These are phyloP conservation scores for Annulohypoxylon stygium DNA, from an alignment of 495 filamentous ascomycete species.

Conservation along the genomic window DNA sequence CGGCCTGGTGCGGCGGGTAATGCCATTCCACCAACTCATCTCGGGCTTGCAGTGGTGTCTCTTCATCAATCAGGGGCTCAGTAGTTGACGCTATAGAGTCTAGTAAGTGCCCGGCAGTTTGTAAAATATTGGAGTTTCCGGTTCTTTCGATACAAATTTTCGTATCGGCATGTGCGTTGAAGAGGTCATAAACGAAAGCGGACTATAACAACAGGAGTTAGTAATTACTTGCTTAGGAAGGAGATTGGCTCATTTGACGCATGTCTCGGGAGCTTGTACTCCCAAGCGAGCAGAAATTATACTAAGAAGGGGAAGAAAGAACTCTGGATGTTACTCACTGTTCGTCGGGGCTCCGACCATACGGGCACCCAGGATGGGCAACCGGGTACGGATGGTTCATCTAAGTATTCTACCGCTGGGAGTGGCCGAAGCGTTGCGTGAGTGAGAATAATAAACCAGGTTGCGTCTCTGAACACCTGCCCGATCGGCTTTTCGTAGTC, in stretches of 20 bases:
- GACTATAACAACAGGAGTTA: too few relatives aligned
- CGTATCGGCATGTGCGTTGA: neutral
- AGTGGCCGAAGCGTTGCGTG: constrained; percentile 12
- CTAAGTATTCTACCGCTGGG: neutral
- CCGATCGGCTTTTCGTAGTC: constrained; percentile 7
- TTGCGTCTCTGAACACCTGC: constrained; percentile 10
- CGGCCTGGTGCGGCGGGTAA: constrained; percentile 9
- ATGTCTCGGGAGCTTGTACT: too few relatives aligned
- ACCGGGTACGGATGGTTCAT: constrained; percentile 1
- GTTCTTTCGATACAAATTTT: neutral
- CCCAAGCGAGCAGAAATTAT: too few relatives aligned
- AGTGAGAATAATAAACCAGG: constrained; percentile 20
- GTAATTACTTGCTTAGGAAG: too few relatives aligned
- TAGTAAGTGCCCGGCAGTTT: neutral
- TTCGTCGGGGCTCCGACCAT: constrained; percentile 16
- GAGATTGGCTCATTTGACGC: too few relatives aligned
- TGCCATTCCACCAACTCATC: constrained; percentile 17
- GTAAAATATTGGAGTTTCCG: neutral
- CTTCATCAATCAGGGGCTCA: neutral
- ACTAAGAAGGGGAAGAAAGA: too few relatives aligned
- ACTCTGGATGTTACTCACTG: too few relatives aligned
- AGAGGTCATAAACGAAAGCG: constrained; percentile 5
- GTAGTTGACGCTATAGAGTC: neutral
- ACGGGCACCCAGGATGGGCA: constrained; percentile 13
- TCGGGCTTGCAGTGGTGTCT: neutral